Conservation (phyloP, 768 basidiomycete species). For the Boletus rubescentipes region DNA sequence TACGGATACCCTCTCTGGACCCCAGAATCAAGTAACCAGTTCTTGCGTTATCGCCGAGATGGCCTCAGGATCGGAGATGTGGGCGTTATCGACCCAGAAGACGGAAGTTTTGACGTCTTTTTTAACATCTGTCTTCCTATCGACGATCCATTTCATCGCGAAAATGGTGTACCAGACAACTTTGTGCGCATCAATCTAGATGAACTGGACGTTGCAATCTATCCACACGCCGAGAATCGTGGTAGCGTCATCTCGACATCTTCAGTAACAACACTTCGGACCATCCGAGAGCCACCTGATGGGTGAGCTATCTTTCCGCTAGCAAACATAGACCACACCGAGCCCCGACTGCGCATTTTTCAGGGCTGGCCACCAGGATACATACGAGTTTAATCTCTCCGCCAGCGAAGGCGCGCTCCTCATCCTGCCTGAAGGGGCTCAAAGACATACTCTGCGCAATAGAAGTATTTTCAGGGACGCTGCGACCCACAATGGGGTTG, state of each 20-base stretch:
- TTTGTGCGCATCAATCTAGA: conserved; percentile 22
- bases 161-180: conserved; percentile 23
- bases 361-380: neutral
- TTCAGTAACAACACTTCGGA: conserved; percentile 4
- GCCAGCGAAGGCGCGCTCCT: conserved; percentile 30
- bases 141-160: conserved; percentile 22
- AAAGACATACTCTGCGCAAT: conserved; percentile 21
- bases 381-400: conserved; percentile 11
- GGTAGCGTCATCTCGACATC: conserved; percentile 13
- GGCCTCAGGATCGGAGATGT: conserved; percentile 38
- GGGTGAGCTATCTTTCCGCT: conserved; percentile 1
- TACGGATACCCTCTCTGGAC: conserved; percentile 34
- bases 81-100: conserved; percentile 28
- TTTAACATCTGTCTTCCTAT: conserved; percentile 37
- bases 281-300: neutral
- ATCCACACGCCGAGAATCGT: conserved; percentile 7
- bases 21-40: conserved; percentile 24
- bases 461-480: conserved; percentile 16
- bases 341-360: neutral
- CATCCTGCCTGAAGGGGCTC: conserved; percentile 30
- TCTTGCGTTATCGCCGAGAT: conserved; percentile 23
- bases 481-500: conserved; percentile 17
- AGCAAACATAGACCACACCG: neutral
- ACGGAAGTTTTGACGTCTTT: conserved; percentile 35
- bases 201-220: conserved; percentile 2